These are phyloP conservation scores for Borealophlyctis nickersoniae DNA, from an alignment of 192 early-diverging fungal genomes.

Conservation along the genomic window DNA sequence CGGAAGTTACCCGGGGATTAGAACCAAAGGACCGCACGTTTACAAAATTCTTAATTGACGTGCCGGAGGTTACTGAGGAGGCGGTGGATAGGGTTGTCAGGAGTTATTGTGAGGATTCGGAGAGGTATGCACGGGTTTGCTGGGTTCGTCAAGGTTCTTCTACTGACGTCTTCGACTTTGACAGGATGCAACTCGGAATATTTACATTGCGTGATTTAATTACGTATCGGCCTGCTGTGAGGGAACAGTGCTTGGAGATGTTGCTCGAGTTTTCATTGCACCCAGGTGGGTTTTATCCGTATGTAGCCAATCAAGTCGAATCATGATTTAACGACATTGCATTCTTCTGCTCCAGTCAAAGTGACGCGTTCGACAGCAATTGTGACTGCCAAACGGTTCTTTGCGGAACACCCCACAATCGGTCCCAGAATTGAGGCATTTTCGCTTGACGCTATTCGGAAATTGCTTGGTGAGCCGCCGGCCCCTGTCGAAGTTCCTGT, in stretches of 20 bases:
- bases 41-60: conserved; percentile 73
- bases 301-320: conserved; percentile 6
- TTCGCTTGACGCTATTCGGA: conserved; percentile 27
- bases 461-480: conserved; percentile 7
- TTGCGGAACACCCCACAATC: conserved; percentile 46
- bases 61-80: conserved; percentile 62
- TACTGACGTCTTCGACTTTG: not conserved
- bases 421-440: conserved; percentile 45
- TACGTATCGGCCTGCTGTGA: conserved; percentile 50
- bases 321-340: conserved; percentile 4
- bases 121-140: conserved; percentile 35
- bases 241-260: conserved; percentile 49
- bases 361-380: conserved; percentile 59
- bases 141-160: not conserved
- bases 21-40: conserved; percentile 69
- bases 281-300: conserved; percentile 35
- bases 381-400: conserved; percentile 55
- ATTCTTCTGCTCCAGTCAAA: conserved; percentile 26
- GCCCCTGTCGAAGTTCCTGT: conserved; percentile 12
- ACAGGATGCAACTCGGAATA: conserved; percentile 55
- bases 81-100: conserved; percentile 58
- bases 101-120: conserved; percentile 63
- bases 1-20: conserved; percentile 36
- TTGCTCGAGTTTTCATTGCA: conserved; percentile 53
- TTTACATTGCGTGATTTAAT: conserved; percentile 62